Evolutionary conservation across 1,139 yeast species (phyloP).

Genomic region (Blastobotrys indianensis): DNA sequence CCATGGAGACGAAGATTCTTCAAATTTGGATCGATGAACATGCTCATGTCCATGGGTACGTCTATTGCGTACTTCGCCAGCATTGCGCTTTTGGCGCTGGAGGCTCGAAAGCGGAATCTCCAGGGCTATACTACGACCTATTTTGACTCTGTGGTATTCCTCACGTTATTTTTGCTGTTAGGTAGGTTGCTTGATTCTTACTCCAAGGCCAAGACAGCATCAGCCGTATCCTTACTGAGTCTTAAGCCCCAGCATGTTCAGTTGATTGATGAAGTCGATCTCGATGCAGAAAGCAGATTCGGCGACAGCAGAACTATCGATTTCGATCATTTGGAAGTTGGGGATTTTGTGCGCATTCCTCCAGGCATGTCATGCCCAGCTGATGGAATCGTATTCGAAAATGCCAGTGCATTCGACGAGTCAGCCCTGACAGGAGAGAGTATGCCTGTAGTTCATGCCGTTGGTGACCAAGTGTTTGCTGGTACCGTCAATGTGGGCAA

Average conservation of each 20-base stretch:
- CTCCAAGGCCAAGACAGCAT: conserved; percentile 62
- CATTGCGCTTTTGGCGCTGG: conserved; percentile 48
- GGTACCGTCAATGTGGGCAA: conserved; percentile 67
- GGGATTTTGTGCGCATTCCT: conserved; percentile 52
- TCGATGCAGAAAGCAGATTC: conserved; percentile 8
- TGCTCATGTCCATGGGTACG: conserved; percentile 67
- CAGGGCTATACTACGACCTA: conserved; percentile 56
- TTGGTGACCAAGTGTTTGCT: conserved; percentile 63
- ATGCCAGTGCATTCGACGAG: conserved; percentile 61
- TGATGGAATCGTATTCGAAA: conserved; percentile 58
- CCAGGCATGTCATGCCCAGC: conserved; percentile 72
- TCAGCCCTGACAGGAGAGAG: conserved; percentile 76
- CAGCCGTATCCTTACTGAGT: conserved; percentile 50
- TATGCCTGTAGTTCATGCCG: conserved; percentile 55
- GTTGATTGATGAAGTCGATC: conserved; percentile 35
- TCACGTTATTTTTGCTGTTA: conserved; percentile 62
- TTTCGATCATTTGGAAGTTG: conserved; percentile 53
- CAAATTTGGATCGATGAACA: conserved; percentile 72
- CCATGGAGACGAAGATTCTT: conserved; percentile 53
- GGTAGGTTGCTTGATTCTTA: conserved; percentile 64
- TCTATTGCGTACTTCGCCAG: conserved; percentile 67
- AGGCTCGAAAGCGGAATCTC: conserved; percentile 35
- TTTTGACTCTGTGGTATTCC: conserved; percentile 72
- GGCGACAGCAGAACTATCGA: conserved; percentile 36
- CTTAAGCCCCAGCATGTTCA: conserved; percentile 49